phyloP scores from a whole-genome alignment of 352 stramenopile species.

The Blastocystis sp. region DNA sequence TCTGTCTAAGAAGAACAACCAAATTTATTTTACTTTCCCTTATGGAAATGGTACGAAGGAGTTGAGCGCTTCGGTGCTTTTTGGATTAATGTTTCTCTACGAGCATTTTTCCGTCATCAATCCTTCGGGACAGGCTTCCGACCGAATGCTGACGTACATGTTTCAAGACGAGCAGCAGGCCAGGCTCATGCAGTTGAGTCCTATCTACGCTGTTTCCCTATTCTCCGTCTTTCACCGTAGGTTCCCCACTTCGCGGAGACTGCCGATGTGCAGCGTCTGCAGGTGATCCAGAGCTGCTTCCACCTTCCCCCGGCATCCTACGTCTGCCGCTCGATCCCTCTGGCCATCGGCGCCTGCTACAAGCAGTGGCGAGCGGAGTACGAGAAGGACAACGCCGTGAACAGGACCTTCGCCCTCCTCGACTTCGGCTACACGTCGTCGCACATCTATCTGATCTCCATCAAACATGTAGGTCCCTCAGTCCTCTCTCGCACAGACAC shows the following conservation, averaged over 20 bases:
- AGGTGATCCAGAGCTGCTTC: background rate
- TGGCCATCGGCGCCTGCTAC: background rate
- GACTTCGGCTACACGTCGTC: constrained; percentile 32
- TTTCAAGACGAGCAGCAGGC: background rate
- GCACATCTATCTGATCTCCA: background rate
- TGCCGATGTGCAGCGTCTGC: background rate
- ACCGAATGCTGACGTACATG: constrained; percentile 19
- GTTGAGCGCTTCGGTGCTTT: background rate
- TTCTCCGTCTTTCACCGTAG: background rate
- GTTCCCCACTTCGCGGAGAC: background rate
- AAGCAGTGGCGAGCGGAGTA: constrained; percentile 5
- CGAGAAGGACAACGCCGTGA: background rate
- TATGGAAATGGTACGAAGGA: background rate
- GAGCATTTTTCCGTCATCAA: constrained; percentile 6
- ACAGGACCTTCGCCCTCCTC: background rate
- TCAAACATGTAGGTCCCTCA: background rate
- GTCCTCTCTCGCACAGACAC: background rate
- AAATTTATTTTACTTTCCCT: constrained; percentile 6
- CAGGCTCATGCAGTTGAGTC: background rate
- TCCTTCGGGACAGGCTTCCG: background rate
- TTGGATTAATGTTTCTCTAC: constrained; percentile 3
- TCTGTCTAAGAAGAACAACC: constrained; percentile 30
- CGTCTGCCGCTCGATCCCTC: constrained; percentile 3
- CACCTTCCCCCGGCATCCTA: background rate
- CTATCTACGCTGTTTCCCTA: constrained; percentile 1